Evolutionary conservation across 139 green algal genomes (phyloP).

Genomic region (Tetraselmis striata): DNA sequence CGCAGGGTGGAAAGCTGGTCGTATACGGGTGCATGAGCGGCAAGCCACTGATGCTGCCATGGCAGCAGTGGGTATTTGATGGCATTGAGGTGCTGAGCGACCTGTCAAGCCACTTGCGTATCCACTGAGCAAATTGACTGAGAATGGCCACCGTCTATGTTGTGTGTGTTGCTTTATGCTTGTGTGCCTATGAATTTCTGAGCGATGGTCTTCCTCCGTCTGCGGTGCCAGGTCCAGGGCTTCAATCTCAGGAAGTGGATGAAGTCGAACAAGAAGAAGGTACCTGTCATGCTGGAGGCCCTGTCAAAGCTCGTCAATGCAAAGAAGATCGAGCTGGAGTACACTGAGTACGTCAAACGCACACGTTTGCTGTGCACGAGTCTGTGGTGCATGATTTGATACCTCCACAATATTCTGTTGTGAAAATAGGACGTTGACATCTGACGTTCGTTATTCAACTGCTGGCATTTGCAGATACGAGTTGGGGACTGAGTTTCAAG

Average conservation of each 20-base stretch:
- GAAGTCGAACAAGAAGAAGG: conserved; percentile 40
- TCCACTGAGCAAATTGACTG: no score
- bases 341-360: conserved; percentile 63
- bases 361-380: neutral
- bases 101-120: no score
- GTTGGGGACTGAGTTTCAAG: conserved; percentile 57
- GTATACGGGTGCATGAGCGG: conserved; percentile 75
- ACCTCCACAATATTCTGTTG: neutral
- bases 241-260: conserved; percentile 53
- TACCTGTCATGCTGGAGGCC: conserved; percentile 47
- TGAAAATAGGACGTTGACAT: neutral
- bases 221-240: conserved; percentile 16
- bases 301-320: conserved; percentile 68
- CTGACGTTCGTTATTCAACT: neutral
- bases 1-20: conserved; percentile 58
- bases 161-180: no score
- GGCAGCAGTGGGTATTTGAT: conserved; percentile 71
- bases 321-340: conserved; percentile 55
- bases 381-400: neutral
- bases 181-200: no score
- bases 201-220: neutral
- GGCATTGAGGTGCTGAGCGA: conserved; percentile 11
- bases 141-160: no score
- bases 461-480: conserved; percentile 48
- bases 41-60: conserved; percentile 50